A percentile compares a stretch with the other conserved stretches of the same genome.
Evolutionary conservation across 805 yeast genomes (phyloP).

Genomic region (Monosporozyma siamensis): DNA sequence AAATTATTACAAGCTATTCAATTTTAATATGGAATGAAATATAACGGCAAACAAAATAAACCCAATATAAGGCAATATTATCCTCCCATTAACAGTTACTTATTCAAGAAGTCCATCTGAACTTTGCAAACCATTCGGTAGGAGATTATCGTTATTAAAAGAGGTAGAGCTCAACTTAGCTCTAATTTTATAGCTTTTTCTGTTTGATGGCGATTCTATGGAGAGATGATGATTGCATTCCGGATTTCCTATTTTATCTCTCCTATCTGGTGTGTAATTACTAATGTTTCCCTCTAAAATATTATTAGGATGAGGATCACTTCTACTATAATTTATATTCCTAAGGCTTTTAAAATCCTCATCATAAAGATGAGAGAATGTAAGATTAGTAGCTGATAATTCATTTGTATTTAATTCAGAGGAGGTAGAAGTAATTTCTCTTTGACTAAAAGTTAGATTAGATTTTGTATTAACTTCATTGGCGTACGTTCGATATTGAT

Average conservation of each 20-base stretch:
- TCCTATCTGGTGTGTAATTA: too few species aligned
- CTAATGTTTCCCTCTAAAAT: background rate
- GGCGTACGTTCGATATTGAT: background rate
- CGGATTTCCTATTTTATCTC: too few species aligned
- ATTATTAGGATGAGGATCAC: background rate
- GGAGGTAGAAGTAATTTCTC: background rate
- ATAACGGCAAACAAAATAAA: too few species aligned
- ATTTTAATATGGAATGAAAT: too few species aligned
- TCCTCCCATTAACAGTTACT: too few species aligned
- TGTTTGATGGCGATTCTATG: too few species aligned
- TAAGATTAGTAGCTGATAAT: background rate
- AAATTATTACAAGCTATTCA: too few species aligned
- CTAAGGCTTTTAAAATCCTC: background rate
- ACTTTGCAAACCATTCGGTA: background rate
- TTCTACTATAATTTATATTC: background rate
- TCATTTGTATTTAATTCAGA: conserved; percentile 1
- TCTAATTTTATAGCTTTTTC: too few species aligned
- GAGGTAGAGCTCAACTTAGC: background rate
- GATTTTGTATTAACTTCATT: background rate
- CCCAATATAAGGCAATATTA: too few species aligned
- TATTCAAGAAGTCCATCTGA: too few species aligned
- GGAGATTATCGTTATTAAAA: background rate
- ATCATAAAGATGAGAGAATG: conserved; percentile 1
- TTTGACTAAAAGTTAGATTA: background rate
- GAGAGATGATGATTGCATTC: too few species aligned